These are phyloP conservation scores for Stagonosporopsis chrysanthemi DNA, from an alignment of 2,329 filamentous ascomycete species.

Conservation along the genomic window DNA sequence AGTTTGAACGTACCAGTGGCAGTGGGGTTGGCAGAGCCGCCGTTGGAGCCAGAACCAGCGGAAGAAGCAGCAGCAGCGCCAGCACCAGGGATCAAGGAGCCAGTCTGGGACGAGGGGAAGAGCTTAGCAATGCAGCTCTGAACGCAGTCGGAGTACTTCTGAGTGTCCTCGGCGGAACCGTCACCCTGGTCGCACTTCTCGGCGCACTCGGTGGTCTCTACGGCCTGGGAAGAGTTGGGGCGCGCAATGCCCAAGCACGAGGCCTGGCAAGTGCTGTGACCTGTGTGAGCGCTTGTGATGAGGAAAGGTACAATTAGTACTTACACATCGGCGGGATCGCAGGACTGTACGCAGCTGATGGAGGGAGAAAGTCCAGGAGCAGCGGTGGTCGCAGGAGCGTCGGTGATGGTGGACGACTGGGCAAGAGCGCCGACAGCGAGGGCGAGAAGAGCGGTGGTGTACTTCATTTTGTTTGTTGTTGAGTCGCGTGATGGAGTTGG, in stretches of 20 bases:
- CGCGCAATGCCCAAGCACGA: conserved; percentile 60
- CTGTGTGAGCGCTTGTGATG: conserved; percentile 5
- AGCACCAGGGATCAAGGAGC: conserved; percentile 25
- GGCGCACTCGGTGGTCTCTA: conserved; percentile 61
- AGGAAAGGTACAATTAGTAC: background rate
- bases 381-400: conserved; percentile 45
- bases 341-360: conserved; percentile 49
- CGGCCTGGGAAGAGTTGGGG: conserved; percentile 58
- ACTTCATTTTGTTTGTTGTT: conserved; percentile 51
- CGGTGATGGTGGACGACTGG: conserved; percentile 49
- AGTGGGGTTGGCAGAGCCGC: conserved; percentile 21
- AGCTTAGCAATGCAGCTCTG: conserved; percentile 58
- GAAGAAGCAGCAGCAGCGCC: conserved; percentile 18
- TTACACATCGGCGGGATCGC: conserved; percentile 55
- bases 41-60: conserved; percentile 26
- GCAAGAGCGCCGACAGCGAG: conserved; percentile 56
- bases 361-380: conserved; percentile 33
- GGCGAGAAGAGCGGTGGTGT: conserved; percentile 54
- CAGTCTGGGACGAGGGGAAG: conserved; percentile 55
- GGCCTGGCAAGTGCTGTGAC: conserved; percentile 54
- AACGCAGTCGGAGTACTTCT: conserved; percentile 58
- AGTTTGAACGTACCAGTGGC: conserved; percentile 24
- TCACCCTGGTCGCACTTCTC: conserved; percentile 62
- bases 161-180: conserved; percentile 55
- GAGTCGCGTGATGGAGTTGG: conserved; percentile 12